Percentiles rank a stretch among this genome's conserved stretches.
Conservation (phyloP, 176 grass and related monocot genomes). For the Avena eriantha region DNA sequence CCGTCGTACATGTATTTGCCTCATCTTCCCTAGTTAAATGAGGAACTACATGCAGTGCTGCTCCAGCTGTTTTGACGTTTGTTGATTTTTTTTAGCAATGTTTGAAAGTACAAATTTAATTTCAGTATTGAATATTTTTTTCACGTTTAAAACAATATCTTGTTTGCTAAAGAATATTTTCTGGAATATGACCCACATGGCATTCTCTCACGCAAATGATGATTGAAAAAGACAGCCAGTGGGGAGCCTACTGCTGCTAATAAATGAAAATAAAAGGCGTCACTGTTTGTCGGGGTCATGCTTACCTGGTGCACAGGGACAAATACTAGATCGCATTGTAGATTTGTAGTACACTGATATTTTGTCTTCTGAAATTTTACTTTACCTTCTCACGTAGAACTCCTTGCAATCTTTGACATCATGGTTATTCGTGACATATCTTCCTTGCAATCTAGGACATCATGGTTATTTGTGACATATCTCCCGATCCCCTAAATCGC, state of each 20-base stretch:
- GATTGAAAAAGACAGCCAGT: not conserved
- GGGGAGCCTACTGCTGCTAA: constrained; percentile 1
- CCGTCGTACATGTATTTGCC: not conserved
- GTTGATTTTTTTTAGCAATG: not conserved
- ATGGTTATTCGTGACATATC: not conserved
- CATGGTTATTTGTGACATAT: no score
- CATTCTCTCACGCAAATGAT: not conserved
- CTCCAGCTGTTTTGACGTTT: not conserved
- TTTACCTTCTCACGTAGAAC: not conserved
- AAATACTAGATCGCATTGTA: not conserved
- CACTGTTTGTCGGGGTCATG: not conserved
- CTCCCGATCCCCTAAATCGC: no score
- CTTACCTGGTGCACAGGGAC: not conserved
- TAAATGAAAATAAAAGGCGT: not conserved
- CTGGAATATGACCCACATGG: not conserved
- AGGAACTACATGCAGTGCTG: not conserved
- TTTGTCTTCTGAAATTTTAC: not conserved
- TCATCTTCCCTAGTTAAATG: not conserved
- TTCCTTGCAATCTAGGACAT: no score
- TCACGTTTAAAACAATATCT: not conserved
- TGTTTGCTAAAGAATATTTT: not conserved
- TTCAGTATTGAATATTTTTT: not conserved
- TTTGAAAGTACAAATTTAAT: not conserved
- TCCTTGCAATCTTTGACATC: not conserved
- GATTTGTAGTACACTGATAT: not conserved